Evolutionary conservation across 768 basidiomycete species (phyloP), one percentile per base, ranked within the genome.

Genomic region (Lactifluus piperatus): DNA sequence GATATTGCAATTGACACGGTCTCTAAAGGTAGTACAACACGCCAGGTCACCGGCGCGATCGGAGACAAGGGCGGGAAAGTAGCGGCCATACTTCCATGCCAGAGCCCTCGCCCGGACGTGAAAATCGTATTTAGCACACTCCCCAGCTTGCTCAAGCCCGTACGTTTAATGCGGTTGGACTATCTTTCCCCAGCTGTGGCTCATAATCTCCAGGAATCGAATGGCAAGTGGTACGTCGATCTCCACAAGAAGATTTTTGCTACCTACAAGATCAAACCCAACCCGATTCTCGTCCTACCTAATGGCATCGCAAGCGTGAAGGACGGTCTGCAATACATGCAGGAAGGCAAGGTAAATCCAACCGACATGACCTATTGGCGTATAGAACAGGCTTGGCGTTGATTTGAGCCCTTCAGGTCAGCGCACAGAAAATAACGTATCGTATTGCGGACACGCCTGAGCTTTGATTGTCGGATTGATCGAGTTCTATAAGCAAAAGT

Each of bases 391-490:
- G 27, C 4, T 41, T 45, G 34, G 27, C 20, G 1, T 36, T 34
- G 9, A 34, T 13, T 9, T 13, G 22, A 30, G 41, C 4, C 8
- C 11, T 26, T 8, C 32, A 66, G 65, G 56, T 68, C 24, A 70
- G 68, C 52, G 71, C 61, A 30, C 65, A 68, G 60, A 72, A 73
- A 60, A 54, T 70, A 34, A 70, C 69, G 13, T 69, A 69, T 57
- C 57, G 64, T 29, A 54, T 69, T 44, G 43, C 54, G 13, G 63
- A 62, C 26, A 64, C 61, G 1, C 61, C 63, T 10, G 41, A 26
- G 20, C 2, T 60, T 36, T 59, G 45, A 56, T 8, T 10, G 46
- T 14, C 16, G 11, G 5, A 24, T 4, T 20, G 22, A 36, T 22
- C 20, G 8, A 18, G 22, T 3, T 10, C 2, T 13, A 36, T 22